phyloP scores from a whole-genome alignment of 805 yeast genomes.

The Candida stauntonica region DNA sequence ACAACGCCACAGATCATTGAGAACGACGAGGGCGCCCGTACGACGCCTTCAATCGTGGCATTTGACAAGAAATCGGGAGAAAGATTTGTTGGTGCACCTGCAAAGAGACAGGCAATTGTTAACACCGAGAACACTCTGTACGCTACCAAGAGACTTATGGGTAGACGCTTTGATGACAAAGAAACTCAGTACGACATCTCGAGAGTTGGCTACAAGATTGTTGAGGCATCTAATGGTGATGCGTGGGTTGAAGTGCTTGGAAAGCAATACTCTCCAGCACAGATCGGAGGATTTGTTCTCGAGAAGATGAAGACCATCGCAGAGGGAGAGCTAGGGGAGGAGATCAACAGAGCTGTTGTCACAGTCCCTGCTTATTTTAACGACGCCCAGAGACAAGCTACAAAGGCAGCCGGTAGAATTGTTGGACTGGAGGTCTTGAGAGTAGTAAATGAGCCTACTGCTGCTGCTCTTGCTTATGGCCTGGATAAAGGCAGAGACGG shows the following conservation, averaged over 20 bases:
- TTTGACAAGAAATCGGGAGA: constrained; percentile 39
- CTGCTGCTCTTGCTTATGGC: constrained; percentile 83
- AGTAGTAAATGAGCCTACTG: constrained; percentile 81
- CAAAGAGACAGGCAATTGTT: constrained; percentile 71
- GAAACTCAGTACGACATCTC: constrained; percentile 67
- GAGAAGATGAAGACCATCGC: constrained; percentile 64
- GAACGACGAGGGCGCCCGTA: constrained; percentile 73
- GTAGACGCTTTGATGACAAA: constrained; percentile 60
- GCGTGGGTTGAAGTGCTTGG: constrained; percentile 52
- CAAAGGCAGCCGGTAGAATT: constrained; percentile 71
- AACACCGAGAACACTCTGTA: constrained; percentile 76
- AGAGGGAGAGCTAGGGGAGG: constrained; percentile 45
- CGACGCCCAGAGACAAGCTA: constrained; percentile 78
- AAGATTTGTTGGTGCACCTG: constrained; percentile 60
- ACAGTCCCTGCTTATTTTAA: constrained; percentile 85
- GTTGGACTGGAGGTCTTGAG: constrained; percentile 75
- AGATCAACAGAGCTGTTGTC: constrained; percentile 72
- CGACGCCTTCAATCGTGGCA: constrained; percentile 79
- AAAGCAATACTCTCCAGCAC: constrained; percentile 59
- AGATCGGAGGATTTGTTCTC: constrained; percentile 62
- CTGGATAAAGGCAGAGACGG: constrained; percentile 46
- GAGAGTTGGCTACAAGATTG: constrained; percentile 60
- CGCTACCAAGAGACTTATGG: constrained; percentile 79
- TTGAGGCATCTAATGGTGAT: constrained; percentile 56
- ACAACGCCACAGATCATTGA: constrained; percentile 62